Conservation (phyloP, 305 asterid genomes). For the Rubia tinctorum region DNA sequence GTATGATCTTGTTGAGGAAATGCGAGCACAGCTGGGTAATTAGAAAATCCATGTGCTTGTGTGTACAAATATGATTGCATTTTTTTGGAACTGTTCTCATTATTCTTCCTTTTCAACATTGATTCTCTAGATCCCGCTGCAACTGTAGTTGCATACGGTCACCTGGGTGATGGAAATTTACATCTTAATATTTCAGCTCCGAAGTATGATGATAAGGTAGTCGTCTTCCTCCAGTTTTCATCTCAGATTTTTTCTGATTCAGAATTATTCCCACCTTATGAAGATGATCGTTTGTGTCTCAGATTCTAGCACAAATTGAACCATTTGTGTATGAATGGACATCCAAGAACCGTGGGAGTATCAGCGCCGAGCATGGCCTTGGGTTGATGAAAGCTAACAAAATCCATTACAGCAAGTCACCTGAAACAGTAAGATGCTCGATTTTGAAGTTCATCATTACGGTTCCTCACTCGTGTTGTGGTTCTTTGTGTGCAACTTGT, state of each 20-base stretch:
- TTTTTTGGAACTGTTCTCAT: slow-evolving; percentile 7
- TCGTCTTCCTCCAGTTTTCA: slow-evolving; percentile 19
- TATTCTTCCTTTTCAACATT: slow-evolving; percentile 2
- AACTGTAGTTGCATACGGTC: slow-evolving; percentile 88
- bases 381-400: slow-evolving; percentile 95
- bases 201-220: slow-evolving; percentile 66
- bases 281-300: slow-evolving; percentile 22
- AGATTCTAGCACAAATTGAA: slow-evolving; percentile 77
- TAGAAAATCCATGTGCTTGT: slow-evolving; percentile 1
- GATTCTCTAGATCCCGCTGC: slow-evolving; percentile 48
- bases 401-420: slow-evolving; percentile 91
- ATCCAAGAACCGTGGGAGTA: slow-evolving; percentile 90
- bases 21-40: slow-evolving; percentile 82
- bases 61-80: not conserved
- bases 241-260: slow-evolving; percentile 12
- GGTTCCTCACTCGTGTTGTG: not conserved
- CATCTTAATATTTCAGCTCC: slow-evolving; percentile 88
- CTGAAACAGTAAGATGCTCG: slow-evolving; percentile 65
- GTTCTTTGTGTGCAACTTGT: not conserved
- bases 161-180: slow-evolving; percentile 96
- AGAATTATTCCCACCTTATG: slow-evolving; percentile 5
- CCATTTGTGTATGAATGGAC: slow-evolving; percentile 99
- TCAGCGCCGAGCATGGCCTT: slow-evolving; percentile 97
- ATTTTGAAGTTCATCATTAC: not conserved
- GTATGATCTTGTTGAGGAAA: slow-evolving; percentile 87